phyloP scores from a whole-genome alignment of 2,329 filamentous ascomycete species.

The Tolypocladium paradoxum region DNA sequence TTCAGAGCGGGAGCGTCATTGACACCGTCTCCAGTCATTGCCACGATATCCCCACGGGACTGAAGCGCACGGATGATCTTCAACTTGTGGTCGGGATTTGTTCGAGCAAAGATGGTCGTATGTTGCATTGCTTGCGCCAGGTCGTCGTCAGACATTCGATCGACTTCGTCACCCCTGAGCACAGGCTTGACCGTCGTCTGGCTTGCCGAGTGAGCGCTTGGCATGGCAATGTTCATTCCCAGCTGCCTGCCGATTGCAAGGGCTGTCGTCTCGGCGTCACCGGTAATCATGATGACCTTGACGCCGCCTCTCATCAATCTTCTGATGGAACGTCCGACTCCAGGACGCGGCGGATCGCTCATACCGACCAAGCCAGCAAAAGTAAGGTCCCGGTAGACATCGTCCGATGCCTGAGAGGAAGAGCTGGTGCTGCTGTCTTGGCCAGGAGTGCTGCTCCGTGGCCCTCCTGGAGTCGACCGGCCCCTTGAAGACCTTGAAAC shows the following conservation, averaged over 20 bases:
- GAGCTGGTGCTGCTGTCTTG: conserved; percentile 27
- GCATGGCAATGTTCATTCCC: conserved; percentile 71
- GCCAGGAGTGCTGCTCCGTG: conserved; percentile 43
- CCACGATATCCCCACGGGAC: conserved; percentile 87
- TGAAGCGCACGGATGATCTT: conserved; percentile 92
- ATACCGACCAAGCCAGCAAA: conserved; percentile 94
- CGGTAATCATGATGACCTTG: conserved; percentile 98
- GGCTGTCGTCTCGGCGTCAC: conserved; percentile 89
- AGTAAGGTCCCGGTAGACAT: conserved; percentile 69
- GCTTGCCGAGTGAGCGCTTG: conserved; percentile 39
- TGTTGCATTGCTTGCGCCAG: conserved; percentile 75
- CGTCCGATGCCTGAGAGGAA: conserved; percentile 44
- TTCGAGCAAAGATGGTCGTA: conserved; percentile 91
- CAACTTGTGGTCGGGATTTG: conserved; percentile 94
- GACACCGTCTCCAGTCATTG: conserved; percentile 97
- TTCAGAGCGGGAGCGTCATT: conserved; percentile 96
- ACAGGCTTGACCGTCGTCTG: conserved; percentile 59
- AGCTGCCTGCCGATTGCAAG: conserved; percentile 88
- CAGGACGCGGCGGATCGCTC: conserved; percentile 89
- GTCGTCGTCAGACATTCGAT: conserved; percentile 77
- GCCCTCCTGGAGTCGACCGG: conserved; percentile 23
- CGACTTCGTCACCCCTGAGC: conserved; percentile 82
- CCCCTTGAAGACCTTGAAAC: conserved; percentile 37
- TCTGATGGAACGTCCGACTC: conserved; percentile 80
- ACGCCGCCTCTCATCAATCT: conserved; percentile 89